Base-by-base conservation (phyloP, 306 rosid species). In the Astragalus glycyphyllos region DNA sequence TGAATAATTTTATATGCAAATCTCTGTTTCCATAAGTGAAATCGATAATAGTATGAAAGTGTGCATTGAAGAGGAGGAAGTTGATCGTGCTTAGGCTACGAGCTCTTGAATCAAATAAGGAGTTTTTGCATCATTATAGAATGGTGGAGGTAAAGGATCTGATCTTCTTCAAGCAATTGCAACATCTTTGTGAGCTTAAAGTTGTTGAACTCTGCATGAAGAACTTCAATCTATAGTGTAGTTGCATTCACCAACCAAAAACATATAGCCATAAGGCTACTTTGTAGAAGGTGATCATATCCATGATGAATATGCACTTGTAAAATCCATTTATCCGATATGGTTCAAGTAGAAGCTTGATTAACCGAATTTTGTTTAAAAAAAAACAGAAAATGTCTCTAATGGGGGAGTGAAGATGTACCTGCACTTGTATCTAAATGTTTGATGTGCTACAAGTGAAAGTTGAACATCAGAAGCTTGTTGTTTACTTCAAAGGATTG, bases 121-220 rank as follows among this genome's bases (percentile, higher is more conserved):
- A 90, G 68, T 90, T 88, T 82, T 81, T 90, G 0, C 82, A 79
- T 49, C 83, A 88, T 42, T 81, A 31, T 84, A 86, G 72, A 76
- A 86, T 40, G 96, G 93, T 23, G 97, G 94, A 58, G 90, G 86
- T 53, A 88, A 86, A 58, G 97, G 95, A 48, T 66, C 57, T 47
- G 87, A 83, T 74, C 79, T 88, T 65, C 89, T 90, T 70, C 90
- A 90, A 72, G 97, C 86, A 74, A 84, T 74, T 90, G 82, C 86
- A 83, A 51, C 88, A 90, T 84, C 81, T 88, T 58, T 84, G 86
- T 5, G 97, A 88, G 79, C 80, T 90, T n/a, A 90, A 79, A 83
- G 76, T n/a, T 2, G 87, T 88, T 23, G 97, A 90, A 63, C 78
- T 77, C 6, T 76, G 80, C 2, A 20, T 81, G 8, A 82, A 73